Conservation (phyloP, 78 protist species). For the Pigoraptor vietnamica region DNA sequence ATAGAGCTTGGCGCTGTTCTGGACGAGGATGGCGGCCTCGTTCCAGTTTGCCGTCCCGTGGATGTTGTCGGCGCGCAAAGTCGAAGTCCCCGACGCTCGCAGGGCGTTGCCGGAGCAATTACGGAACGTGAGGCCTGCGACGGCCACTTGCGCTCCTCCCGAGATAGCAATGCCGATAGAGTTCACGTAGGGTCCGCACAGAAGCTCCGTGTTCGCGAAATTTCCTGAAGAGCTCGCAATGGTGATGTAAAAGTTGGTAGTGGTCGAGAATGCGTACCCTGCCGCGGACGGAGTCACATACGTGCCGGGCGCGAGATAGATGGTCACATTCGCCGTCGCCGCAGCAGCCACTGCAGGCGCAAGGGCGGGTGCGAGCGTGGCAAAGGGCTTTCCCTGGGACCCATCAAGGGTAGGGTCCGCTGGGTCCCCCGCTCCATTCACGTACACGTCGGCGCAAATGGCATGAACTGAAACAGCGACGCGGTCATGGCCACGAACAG, state of each 20-base stretch:
- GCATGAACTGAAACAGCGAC: too few relatives aligned
- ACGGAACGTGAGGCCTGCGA: not conserved
- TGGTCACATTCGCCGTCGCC: not conserved
- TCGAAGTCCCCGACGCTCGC: not conserved
- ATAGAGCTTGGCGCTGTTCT: not conserved
- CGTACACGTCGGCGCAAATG: too few relatives aligned
- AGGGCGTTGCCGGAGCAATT: not conserved
- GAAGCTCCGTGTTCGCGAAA: not conserved
- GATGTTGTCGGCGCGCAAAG: not conserved
- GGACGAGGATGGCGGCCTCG: not conserved
- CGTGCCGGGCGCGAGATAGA: not conserved
- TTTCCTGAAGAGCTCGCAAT: not conserved
- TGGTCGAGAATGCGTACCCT: not conserved
- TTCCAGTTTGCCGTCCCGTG: not conserved
- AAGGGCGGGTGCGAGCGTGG: not conserved
- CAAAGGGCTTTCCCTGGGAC: too few relatives aligned
- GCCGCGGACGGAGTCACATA: not conserved
- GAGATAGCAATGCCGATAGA: not conserved
- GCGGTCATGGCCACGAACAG: too few relatives aligned
- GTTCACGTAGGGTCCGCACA: not conserved
- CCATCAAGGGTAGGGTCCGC: too few relatives aligned
- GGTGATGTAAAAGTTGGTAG: not conserved
- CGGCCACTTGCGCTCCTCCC: not conserved
- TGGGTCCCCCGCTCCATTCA: too few relatives aligned
- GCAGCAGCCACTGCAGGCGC: not conserved